Conservation (phyloP, 768 basidiomycete species). For the Agrocybe pediades region DNA sequence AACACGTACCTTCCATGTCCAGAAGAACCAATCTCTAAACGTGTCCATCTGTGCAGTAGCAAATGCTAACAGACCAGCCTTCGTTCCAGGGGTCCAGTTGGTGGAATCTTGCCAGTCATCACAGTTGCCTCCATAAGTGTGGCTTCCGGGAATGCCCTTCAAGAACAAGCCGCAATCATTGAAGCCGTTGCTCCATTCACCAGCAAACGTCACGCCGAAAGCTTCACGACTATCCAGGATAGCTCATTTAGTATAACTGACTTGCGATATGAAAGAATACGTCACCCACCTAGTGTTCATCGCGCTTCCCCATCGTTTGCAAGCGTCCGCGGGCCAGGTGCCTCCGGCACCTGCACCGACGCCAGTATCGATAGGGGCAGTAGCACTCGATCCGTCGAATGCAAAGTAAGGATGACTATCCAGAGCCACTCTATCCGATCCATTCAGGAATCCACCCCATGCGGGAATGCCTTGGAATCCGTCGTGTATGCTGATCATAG, state of each 20-base stretch:
- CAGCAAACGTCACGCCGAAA: conserved; percentile 76
- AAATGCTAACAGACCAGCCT: conserved; percentile 49
- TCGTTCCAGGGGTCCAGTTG: conserved; percentile 46
- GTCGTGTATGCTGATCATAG: conserved; percentile 50
- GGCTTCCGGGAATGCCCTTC: conserved; percentile 22
- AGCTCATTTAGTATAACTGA: background rate
- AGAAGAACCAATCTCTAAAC: conserved; percentile 46
- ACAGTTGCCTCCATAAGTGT: conserved; percentile 35
- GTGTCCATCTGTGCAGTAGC: conserved; percentile 55
- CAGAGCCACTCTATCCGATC: conserved; percentile 42
- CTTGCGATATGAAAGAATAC: conserved; percentile 26
- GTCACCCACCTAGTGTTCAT: conserved; percentile 51
- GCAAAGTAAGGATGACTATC: conserved; percentile 46
- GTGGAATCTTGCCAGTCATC: conserved; percentile 50
- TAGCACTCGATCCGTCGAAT: conserved; percentile 44
- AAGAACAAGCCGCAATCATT: conserved; percentile 60
- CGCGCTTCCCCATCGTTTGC: conserved; percentile 55
- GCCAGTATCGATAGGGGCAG: conserved; percentile 38
- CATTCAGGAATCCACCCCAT: conserved; percentile 36
- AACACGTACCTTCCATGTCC: conserved; percentile 51
- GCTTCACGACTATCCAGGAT: conserved; percentile 32
- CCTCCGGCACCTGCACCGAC: conserved; percentile 41
- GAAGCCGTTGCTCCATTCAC: conserved; percentile 75
- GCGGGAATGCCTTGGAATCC: conserved; percentile 44
- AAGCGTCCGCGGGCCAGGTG: conserved; percentile 52